phyloP scores from a whole-genome alignment of 768 basidiomycete genomes.

The Amanita muscaria region DNA sequence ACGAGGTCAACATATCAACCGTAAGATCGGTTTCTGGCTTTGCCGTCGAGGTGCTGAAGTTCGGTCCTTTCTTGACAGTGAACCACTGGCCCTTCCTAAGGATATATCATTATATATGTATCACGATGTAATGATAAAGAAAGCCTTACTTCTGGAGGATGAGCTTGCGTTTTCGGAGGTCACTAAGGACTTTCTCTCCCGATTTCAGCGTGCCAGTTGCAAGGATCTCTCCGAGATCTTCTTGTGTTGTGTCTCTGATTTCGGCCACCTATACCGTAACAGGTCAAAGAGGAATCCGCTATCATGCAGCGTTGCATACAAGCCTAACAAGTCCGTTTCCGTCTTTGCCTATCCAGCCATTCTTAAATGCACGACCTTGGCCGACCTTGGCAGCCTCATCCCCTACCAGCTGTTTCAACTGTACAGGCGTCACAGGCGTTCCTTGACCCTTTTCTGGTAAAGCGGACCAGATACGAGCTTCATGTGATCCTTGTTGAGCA shows the following conservation, averaged over 20 bases:
- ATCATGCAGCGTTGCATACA: slow-evolving; percentile 41
- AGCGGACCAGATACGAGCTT: slow-evolving; percentile 88
- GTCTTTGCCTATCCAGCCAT: slow-evolving; percentile 92
- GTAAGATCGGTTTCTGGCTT: slow-evolving; percentile 97
- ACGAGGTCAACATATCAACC: slow-evolving; percentile 91
- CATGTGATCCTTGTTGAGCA: slow-evolving; percentile 79
- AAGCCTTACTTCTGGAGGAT: slow-evolving; percentile 62
- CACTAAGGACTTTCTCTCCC: slow-evolving; percentile 78
- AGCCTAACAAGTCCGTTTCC: slow-evolving; percentile 79
- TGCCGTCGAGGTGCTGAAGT: slow-evolving; percentile 83
- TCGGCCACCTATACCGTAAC: slow-evolving; percentile 38
- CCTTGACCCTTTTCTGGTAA: slow-evolving; percentile 67
- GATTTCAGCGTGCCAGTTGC: slow-evolving; percentile 60
- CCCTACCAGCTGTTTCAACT: slow-evolving; percentile 71
- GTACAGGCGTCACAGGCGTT: slow-evolving; percentile 50
- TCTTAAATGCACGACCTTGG: slow-evolving; percentile 94
- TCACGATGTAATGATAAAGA: not conserved
- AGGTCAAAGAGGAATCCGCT: not conserved
- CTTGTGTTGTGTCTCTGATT: slow-evolving; percentile 68
- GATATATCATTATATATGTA: slow-evolving; percentile 7
- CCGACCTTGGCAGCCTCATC: slow-evolving; percentile 89
- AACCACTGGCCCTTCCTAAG: slow-evolving; percentile 94
- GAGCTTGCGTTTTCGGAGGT: slow-evolving; percentile 88
- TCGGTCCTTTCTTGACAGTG: slow-evolving; percentile 72
- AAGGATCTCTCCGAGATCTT: slow-evolving; percentile 65